These are phyloP conservation scores for Ophiostoma himal-ulmi DNA, from an alignment of 2,329 filamentous ascomycete genomes.

Conservation along the genomic window DNA sequence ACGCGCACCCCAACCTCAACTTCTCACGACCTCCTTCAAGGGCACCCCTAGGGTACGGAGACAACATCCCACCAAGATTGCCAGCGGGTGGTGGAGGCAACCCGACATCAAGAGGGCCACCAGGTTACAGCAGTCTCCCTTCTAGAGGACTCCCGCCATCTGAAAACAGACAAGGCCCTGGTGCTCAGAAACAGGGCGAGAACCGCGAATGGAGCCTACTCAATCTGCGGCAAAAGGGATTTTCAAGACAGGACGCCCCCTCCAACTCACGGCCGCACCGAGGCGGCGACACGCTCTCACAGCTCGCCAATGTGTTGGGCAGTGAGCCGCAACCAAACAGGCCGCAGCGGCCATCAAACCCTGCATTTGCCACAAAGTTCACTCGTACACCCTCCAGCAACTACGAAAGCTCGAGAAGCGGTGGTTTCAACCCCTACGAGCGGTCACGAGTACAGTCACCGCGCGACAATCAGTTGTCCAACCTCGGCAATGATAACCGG, in stretches of 20 bases:
- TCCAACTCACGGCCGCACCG: not conserved
- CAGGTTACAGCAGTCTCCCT: not conserved
- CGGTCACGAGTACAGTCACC: not conserved
- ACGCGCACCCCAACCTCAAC: not conserved
- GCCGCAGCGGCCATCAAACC: not conserved
- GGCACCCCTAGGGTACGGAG: not conserved
- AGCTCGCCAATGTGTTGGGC: not conserved
- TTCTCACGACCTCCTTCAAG: not conserved
- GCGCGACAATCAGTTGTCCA: not conserved
- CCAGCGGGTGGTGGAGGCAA: not conserved
- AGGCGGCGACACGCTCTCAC: not conserved
- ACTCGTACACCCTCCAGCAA: not conserved
- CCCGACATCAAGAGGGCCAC: not conserved
- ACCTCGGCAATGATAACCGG: not conserved
- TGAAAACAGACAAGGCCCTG: not conserved
- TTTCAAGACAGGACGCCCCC: not conserved
- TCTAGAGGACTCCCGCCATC: not conserved
- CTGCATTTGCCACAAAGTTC: not conserved
- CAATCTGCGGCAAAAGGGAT: not conserved
- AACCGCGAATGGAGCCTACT: constrained; percentile 17
- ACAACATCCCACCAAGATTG: not conserved
- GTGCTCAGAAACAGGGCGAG: not conserved
- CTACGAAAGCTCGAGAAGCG: not conserved
- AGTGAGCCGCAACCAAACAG: not conserved
- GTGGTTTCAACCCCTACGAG: not conserved